Base-by-base conservation (phyloP, 345 rosid genomes). In the Citrus glauca region DNA sequence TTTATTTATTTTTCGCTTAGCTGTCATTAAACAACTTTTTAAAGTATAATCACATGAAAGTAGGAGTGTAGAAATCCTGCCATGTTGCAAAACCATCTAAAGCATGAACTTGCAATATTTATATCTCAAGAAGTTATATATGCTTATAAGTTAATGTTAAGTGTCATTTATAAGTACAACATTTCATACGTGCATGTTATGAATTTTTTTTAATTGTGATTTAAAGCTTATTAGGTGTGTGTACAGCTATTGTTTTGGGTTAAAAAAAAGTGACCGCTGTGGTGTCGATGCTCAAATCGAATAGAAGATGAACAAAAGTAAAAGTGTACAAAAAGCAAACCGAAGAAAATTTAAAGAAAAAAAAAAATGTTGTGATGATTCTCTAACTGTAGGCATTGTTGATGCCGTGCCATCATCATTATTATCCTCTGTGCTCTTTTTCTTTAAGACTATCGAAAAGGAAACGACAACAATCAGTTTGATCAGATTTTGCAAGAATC, bases 351-450 rank as follows among this genome's bases (percentile, higher is more conserved):
- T 3, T 19, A 27, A 3, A 77, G 77, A 77, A 73, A 25, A 69
- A 66, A 66, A 67, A 5, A 30, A 33, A 6, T 78, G 40, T 60
- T 56, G 82, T 78, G 69, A 78, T 85, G 83, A 81, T 86, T 81
- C 82, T 77, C 27, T 14, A 64, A 48, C 33, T 82, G 80, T 72
- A 79, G 74, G 37, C 74, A 53, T 75, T 77, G 79, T 68, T 69
- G 77, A 73, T 72, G 85, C 79, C 89, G 80, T 60, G 72, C 70
- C 86, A 90, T 90, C 86, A 90, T 90, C 87, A 87, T 90, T 79
- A 87, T 90, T 79, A 81, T 80, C 78, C 85, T 66, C 48, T 77
- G 63, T 59, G 7, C 69, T 56, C 85, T 80, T 85, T 80, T 66
- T 27, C 73, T 76, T 76, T 77, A 40, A 37, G 65, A 53, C 24